Base-by-base conservation (phyloP, 202 grass and related monocot species). In the Brachypodium distachyon region DNA sequence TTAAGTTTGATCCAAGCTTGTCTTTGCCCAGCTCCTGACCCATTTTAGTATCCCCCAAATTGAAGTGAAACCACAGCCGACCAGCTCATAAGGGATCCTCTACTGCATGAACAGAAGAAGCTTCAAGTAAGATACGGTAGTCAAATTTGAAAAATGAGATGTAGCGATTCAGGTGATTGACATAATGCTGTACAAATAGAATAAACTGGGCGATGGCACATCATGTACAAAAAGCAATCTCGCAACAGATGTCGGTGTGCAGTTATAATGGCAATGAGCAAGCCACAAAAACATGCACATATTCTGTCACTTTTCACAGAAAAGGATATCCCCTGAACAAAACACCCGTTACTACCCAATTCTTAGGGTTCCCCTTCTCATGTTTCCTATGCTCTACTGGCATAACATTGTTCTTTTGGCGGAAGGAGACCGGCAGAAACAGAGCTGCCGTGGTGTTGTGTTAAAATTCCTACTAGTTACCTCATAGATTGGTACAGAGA, bases 51-150 rank as follows among this genome's bases (percentile, higher is more conserved):
- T 55, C 77, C 80, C 79, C 80, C 46, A 57, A 84, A 81, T 43
- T 27, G 72, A 52, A 38, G 68, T 68, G 81, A 69, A 78, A 73
- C 77, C 75, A 29, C 77, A 63, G 73, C 77, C 60, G 70, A 25
- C 72, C 87, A 90, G 91, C 75, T 90, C 91, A 93, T 93, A 93
- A 85, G 87, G 82, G 82, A 74, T 85, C 69, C 60, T 72, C 43
- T 61, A 65, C 84, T 88, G 82, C 53, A 79, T 37, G 42, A 42
- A 70, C 17, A 73, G 72, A 72, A 85, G 52, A 82, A 12, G 60
- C 0, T 58, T 66, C 29, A 29, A 36, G 46, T 72, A 19, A 80
- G 49, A 50, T 10, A 38, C 23, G 0, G 16, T 18, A 19, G 11
- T 39, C 14, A 49, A 59, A 31, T 72, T 27, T 37, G 2, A 8